Evolutionary conservation across 73 alveolate genomes (phyloP).

Genomic region (Blepharisma stoltei): DNA sequence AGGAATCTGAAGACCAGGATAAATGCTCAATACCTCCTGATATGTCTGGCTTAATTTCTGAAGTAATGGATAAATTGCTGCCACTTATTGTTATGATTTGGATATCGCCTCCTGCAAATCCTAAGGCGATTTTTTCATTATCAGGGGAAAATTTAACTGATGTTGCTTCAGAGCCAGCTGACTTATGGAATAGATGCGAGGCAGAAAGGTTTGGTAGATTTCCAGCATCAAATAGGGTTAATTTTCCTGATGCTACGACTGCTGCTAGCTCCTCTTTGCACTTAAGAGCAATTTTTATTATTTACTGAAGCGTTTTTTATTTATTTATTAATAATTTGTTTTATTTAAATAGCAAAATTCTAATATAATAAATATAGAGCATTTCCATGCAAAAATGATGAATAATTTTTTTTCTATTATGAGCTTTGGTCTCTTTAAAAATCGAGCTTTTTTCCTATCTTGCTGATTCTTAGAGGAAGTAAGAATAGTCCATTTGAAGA

Average conservation of each 20-base stretch:
- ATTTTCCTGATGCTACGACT: constrained; percentile 79
- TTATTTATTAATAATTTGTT: too few relatives aligned
- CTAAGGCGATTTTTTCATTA: constrained; percentile 77
- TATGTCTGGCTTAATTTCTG: constrained; percentile 65
- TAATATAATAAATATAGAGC: too few relatives aligned
- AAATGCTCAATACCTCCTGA: constrained; percentile 89
- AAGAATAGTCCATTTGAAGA: constrained; percentile 73
- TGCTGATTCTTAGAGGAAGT: constrained; percentile 73
- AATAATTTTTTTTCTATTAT: too few relatives aligned
- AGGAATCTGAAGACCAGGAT: constrained; percentile 91
- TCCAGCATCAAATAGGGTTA: constrained; percentile 65
- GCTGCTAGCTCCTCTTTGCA: constrained; percentile 73
- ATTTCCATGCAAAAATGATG: too few relatives aligned
- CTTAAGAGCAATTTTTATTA: too few relatives aligned
- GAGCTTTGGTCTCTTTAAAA: too few relatives aligned
- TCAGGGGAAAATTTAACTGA: constrained; percentile 93
- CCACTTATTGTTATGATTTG: constrained; percentile 77
- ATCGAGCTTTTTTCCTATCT: constrained; percentile 82
- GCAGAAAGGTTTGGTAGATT: constrained; percentile 51
- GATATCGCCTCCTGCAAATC: constrained; percentile 91
- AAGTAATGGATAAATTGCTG: constrained; percentile 46
- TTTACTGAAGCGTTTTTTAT: too few relatives aligned
- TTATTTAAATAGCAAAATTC: too few relatives aligned
- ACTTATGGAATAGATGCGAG: constrained; percentile 56
- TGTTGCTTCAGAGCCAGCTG: constrained; percentile 69